Evolutionary conservation across 2,329 filamentous ascomycete species (phyloP), one percentile per base, ranked within the genome.

Genomic region (Lasiodiplodia citricola): DNA sequence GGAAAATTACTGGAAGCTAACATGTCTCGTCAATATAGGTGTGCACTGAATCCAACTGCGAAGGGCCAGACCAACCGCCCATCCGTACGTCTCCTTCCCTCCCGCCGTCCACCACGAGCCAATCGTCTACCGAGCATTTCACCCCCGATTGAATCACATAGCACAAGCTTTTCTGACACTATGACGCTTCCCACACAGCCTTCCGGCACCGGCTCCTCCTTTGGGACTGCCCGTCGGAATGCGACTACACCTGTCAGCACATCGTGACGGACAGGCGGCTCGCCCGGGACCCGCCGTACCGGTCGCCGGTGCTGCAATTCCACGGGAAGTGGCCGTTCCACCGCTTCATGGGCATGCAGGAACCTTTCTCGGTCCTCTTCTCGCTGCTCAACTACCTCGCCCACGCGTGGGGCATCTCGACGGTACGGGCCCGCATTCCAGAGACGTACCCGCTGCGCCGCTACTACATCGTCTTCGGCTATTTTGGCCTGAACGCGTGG

Each of bases 301-400:
- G 87, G 71, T 80, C 88, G 37, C 87, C 90, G 13, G 81, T 97
- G 62, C 90, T 95, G 68, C 96, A 99, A 82, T 99, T 94, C 85
- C 94, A 99, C 83, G 96, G 96, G 38, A 99, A 99, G 87, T 99
- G 96, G 96, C 96, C 96, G 50, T 99, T 99, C 83, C 86, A 90
- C 80, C 92, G 96, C 73, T 87, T 97, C 76, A 82, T 96, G 66
- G 96, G 96, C 79, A 91, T 97, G 84, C 96, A 99, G 83, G 96
- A 99, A 83, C 94, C 95, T 69, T 93, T 94, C 79, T 94, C 91
- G 63, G 95, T 98, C 73, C 84, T 97, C 76, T 99, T 97, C 86
- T 97, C 92, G 72, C 85, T 97, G 64, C 88, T 96, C 76, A 99
- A 99, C 85, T 91, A 96, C 76, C 87, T 91, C 73, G 95, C 94